Percentiles rank a stretch among this genome's conserved stretches.
These are phyloP conservation scores for Umbelopsis sp. DNA, from an alignment of 371 early-diverging fungal species.

Conservation along the genomic window DNA sequence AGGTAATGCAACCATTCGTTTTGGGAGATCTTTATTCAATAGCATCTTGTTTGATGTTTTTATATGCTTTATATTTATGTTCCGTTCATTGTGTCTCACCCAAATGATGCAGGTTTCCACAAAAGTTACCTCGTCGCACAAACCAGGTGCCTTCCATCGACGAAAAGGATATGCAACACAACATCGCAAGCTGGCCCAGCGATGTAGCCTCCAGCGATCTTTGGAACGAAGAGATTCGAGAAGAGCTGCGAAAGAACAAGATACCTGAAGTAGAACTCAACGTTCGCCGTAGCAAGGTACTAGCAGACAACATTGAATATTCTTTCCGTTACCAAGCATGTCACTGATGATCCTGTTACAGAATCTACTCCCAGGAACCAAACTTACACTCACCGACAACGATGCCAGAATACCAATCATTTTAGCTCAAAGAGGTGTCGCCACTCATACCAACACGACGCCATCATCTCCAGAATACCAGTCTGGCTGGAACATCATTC, in stretches of 20 bases:
- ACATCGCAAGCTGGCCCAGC: constrained; percentile 65
- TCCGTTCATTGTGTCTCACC: no score
- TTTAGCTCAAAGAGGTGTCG: constrained; percentile 71
- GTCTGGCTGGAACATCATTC: constrained; percentile 76
- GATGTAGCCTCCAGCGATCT: constrained; percentile 55
- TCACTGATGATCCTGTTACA: not conserved
- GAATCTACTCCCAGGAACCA: constrained; percentile 41
- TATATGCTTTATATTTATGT: no score
- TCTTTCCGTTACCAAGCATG: not conserved
- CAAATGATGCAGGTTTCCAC: constrained; percentile 63
- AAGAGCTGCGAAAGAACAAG: constrained; percentile 40
- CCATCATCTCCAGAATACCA: constrained; percentile 23
- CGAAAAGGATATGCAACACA: constrained; percentile 27
- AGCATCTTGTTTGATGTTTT: no score
- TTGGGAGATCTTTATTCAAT: constrained; percentile 18
- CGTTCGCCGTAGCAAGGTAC: constrained; percentile 63
- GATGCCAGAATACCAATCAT: constrained; percentile 81
- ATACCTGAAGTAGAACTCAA: constrained; percentile 70
- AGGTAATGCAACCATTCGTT: constrained; percentile 42
- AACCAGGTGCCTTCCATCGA: constrained; percentile 34
- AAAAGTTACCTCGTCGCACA: constrained; percentile 62
- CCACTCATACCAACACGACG: constrained; percentile 11
- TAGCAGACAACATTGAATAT: not conserved
- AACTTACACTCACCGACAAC: constrained; percentile 46
- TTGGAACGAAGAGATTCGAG: constrained; percentile 63